These are phyloP conservation scores for Colletotrichum plurivorum DNA, from an alignment of 2,329 filamentous ascomycete genomes.

Conservation along the genomic window DNA sequence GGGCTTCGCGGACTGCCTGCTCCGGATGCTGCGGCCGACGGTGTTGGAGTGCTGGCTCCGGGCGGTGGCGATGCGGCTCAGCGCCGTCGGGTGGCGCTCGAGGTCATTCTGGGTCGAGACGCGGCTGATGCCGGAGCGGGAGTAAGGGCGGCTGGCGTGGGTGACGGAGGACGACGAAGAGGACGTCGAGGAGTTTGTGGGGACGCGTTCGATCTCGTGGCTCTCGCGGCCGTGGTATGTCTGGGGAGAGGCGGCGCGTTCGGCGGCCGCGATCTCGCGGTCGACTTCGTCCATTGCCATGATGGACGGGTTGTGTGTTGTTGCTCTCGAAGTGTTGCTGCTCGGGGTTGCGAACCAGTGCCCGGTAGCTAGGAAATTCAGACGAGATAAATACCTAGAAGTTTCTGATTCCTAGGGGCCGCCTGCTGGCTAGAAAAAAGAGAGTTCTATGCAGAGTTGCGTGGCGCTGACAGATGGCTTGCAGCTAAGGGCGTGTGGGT, in stretches of 20 bases:
- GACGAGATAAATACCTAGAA: slow-evolving; percentile 1
- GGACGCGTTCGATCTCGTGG: slow-evolving; percentile 73
- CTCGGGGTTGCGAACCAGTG: not conserved
- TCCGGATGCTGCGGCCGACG: slow-evolving; percentile 70
- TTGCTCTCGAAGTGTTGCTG: not conserved
- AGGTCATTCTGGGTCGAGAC: slow-evolving; percentile 77
- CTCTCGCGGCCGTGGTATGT: slow-evolving; percentile 58
- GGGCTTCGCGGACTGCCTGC: slow-evolving; percentile 68
- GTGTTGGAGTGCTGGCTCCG: slow-evolving; percentile 79
- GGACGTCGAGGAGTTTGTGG: slow-evolving; percentile 65
- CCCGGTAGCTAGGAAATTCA: not conserved
- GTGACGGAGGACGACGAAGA: slow-evolving; percentile 63
- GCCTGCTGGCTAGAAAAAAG: not conserved
- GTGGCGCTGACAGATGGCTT: slow-evolving; percentile 17
- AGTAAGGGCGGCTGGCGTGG: slow-evolving; percentile 46
- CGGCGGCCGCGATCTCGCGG: slow-evolving; percentile 66
- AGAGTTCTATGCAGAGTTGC: slow-evolving; percentile 21
- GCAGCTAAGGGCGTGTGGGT: slow-evolving; percentile 24
- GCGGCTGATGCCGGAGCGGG: slow-evolving; percentile 68
- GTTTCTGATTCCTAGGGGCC: not conserved
- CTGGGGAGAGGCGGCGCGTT: slow-evolving; percentile 66
- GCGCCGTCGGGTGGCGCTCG: slow-evolving; percentile 77
- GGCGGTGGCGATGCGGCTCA: slow-evolving; percentile 80
- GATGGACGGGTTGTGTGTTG: slow-evolving; percentile 26
- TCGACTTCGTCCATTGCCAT: slow-evolving; percentile 68